A percentile compares a stretch with the other conserved stretches of the same genome.
Evolutionary conservation across 345 rosid genomes (phyloP).

Genomic region (Triadica sebifera): DNA sequence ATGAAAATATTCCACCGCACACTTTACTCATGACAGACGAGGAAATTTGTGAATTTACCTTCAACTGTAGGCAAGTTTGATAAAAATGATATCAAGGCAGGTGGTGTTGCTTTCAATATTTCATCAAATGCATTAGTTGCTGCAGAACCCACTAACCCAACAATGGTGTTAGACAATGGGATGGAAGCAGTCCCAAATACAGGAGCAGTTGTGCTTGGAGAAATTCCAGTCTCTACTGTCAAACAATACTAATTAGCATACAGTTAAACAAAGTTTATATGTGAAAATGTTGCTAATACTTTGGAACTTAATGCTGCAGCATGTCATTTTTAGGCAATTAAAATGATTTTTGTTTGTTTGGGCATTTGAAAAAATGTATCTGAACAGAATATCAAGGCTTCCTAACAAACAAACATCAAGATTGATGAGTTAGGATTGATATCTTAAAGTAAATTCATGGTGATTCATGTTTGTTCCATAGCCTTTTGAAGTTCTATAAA

Average conservation of each 20-base stretch:
- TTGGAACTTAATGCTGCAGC: background rate
- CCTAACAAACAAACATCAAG: background rate
- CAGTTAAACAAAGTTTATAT: background rate
- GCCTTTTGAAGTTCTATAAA: background rate
- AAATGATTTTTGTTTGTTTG: background rate
- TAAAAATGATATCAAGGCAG: constrained; percentile 66
- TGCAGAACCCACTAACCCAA: constrained; percentile 40
- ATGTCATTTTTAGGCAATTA: background rate
- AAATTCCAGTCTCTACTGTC: constrained; percentile 40
- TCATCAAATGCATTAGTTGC: constrained; percentile 52
- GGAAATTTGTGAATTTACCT: constrained; percentile 43
- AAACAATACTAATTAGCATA: constrained; percentile 19
- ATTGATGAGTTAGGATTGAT: background rate
- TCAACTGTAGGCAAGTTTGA: constrained; percentile 71
- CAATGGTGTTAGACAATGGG: constrained; percentile 39
- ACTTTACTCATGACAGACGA: background rate
- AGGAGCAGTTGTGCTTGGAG: constrained; percentile 15
- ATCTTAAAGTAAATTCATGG: background rate
- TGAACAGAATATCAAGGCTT: background rate
- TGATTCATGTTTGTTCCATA: background rate
- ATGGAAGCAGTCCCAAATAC: constrained; percentile 29
- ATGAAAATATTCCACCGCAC: background rate
- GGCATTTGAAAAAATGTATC: background rate
- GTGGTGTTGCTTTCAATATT: constrained; percentile 74
- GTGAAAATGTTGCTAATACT: background rate